Conservation (phyloP, 208 protist genomes). For the Leishmania amazonensis region DNA sequence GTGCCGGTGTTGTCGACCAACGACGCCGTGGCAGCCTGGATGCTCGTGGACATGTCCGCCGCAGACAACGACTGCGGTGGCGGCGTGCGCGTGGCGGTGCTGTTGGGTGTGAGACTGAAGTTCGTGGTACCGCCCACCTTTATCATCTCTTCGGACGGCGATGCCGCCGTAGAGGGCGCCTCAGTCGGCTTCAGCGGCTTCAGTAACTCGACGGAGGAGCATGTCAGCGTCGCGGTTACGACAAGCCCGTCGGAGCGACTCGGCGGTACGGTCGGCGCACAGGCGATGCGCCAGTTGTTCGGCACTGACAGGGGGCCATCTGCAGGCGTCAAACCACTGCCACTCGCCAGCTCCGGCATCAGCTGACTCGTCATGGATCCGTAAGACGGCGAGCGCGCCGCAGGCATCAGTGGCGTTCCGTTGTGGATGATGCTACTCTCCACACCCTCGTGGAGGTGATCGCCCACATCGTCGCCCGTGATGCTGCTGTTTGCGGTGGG, state of each 20-base stretch:
- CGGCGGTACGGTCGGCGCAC: conserved; percentile 32
- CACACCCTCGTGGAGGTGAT: not conserved
- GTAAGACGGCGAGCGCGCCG: conserved; percentile 3
- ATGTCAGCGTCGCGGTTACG: not conserved
- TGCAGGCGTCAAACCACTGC: not conserved
- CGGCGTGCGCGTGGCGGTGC: not conserved
- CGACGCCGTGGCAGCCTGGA: not conserved
- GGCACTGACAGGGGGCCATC: conserved; percentile 27
- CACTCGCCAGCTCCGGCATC: conserved; percentile 10
- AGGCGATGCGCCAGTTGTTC: conserved; percentile 24
- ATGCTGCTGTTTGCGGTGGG: conserved; percentile 7
- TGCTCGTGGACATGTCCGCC: not conserved
- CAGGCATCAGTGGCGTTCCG: not conserved
- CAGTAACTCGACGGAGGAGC: not conserved
- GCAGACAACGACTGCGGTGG: not conserved
- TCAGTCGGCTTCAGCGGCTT: not conserved
- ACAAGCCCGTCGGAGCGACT: conserved; percentile 22
- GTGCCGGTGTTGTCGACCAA: not conserved
- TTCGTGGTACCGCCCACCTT: not conserved
- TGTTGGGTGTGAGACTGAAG: not conserved
- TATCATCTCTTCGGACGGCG: not conserved
- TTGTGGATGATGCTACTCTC: conserved; percentile 13
- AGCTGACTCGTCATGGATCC: not conserved
- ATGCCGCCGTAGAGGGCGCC: not conserved
- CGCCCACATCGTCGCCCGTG: conserved; percentile 8